A percentile compares a stretch with the other conserved stretches of the same genome.
phyloP scores from a whole-genome alignment of 495 filamentous ascomycete genomes.

The Penicillium desertorum region DNA sequence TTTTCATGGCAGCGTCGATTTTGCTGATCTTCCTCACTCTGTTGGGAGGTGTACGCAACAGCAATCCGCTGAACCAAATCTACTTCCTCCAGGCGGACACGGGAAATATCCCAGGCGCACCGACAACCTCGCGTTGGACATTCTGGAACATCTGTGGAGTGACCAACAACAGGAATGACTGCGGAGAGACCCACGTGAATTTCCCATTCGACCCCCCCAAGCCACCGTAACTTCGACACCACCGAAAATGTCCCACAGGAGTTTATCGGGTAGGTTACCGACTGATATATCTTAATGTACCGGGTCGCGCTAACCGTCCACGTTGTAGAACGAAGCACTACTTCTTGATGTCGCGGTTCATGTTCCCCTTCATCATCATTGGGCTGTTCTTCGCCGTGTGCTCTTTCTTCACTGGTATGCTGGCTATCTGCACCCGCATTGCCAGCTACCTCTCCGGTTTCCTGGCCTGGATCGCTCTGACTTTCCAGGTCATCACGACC shows the following conservation, averaged over 20 bases:
- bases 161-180: slow-evolving; percentile 54
- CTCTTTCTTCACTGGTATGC: slow-evolving; percentile 59
- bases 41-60: slow-evolving; percentile 62
- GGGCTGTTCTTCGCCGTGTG: slow-evolving; percentile 62
- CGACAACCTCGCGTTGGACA: slow-evolving; percentile 74
- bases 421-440: slow-evolving; percentile 60
- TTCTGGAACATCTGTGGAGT: slow-evolving; percentile 75
- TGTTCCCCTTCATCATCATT: slow-evolving; percentile 71
- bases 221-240: slow-evolving; percentile 58
- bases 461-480: slow-evolving; percentile 52
- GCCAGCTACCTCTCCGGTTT: slow-evolving; percentile 61
- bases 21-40: slow-evolving; percentile 80
- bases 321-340: slow-evolving; percentile 52
- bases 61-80: slow-evolving; percentile 65
- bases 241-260: slow-evolving; percentile 51
- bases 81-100: slow-evolving; percentile 83
- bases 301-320: slow-evolving; percentile 7
- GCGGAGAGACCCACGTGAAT: slow-evolving; percentile 54
- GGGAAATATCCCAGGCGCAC: slow-evolving; percentile 63
- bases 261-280: slow-evolving; percentile 52
- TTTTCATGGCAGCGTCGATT: slow-evolving; percentile 72
- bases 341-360: slow-evolving; percentile 66
- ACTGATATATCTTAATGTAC: neutral
- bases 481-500: slow-evolving; percentile 63
- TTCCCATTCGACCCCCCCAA: slow-evolving; percentile 66